Base-by-base conservation (phyloP, 805 yeast genomes). In the Candida xyloterini region DNA sequence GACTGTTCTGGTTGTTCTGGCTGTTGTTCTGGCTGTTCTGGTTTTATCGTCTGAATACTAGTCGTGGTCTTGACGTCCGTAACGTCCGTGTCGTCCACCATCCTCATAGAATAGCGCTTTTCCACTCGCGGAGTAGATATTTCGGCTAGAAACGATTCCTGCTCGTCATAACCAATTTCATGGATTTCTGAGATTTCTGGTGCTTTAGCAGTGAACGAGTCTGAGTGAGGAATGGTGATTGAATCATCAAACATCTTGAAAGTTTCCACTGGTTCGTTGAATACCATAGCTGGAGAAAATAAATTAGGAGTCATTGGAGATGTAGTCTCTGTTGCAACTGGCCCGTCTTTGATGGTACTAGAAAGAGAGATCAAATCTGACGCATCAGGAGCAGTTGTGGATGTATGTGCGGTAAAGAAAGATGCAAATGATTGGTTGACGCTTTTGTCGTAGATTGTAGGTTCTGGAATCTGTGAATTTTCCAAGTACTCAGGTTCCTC, bases 361-460 rank as follows among this genome's bases (percentile, higher is more conserved):
- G 56, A 35, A 15, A 60, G 47, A 38, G 61, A 58, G 23, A 61
- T 60, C 15, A 61, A 42, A 38, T 60, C 64, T 3, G 33, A 14
- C 7, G 36, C 38, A 10, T 40, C 39, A 15, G 32, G 48, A 2
- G 43, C 33, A 3, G 52, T 40, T 5, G 51, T 56, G 26, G 47
- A 41, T 4, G 65, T 56, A n/a, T 46, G 44, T 2, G 65, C 60
- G 6, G 64, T 57, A 34, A 56, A 54, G 33, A 61, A 60, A 10
- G 63, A 57, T n/a, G 60, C 35, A 7, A 49, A 46, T 3, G 65
- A 60, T n/a, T 41, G 48, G 35, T 55, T 55, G n/a, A 33, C 39
- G 18, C 33, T 27, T 3, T 38, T 32, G 21, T 27, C 33, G 16
- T 35, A 35, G 18, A 38, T 14, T 15, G 24, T 21, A 18, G 30